Percentiles rank a stretch among this genome's conserved stretches.
phyloP scores from a whole-genome alignment of 345 rosid genomes.

The Populus tremula region DNA sequence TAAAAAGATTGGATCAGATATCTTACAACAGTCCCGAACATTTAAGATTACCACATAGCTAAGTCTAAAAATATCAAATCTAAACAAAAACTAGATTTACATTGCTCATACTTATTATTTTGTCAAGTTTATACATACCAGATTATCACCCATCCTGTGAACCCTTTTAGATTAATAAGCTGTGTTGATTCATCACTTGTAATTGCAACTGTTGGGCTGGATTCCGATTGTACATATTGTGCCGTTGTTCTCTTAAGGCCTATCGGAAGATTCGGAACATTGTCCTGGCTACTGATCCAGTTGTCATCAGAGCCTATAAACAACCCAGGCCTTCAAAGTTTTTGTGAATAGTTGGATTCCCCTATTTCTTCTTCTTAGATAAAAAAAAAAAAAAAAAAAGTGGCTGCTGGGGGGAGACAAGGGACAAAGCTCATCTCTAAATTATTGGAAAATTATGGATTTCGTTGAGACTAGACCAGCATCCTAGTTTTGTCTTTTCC shows the following conservation, averaged over 20 bases:
- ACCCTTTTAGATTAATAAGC: no score
- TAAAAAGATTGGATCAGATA: rapidly evolving
- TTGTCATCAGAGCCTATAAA: not conserved
- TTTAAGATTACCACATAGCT: rapidly evolving
- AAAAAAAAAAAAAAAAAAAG: not conserved
- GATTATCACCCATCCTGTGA: no score
- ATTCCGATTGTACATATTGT: no score
- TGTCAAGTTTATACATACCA: no score
- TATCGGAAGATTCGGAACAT: not conserved
- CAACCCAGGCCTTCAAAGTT: not conserved
- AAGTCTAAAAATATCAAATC: rapidly evolving
- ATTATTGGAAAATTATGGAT: not conserved
- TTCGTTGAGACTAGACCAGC: not conserved
- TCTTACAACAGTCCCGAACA: rapidly evolving
- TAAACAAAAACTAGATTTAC: rapidly evolving
- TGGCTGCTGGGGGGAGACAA: not conserved
- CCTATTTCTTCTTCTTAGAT: not conserved
- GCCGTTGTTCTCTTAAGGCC: not conserved
- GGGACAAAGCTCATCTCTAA: not conserved
- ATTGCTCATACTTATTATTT: no score
- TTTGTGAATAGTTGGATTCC: not conserved
- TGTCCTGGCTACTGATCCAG: not conserved
- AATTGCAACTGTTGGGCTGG: not conserved
- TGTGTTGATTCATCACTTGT: no score
- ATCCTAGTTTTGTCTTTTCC: not conserved